These are phyloP conservation scores for Cucumis hystrix DNA, from an alignment of 306 rosid genomes.

Conservation along the genomic window DNA sequence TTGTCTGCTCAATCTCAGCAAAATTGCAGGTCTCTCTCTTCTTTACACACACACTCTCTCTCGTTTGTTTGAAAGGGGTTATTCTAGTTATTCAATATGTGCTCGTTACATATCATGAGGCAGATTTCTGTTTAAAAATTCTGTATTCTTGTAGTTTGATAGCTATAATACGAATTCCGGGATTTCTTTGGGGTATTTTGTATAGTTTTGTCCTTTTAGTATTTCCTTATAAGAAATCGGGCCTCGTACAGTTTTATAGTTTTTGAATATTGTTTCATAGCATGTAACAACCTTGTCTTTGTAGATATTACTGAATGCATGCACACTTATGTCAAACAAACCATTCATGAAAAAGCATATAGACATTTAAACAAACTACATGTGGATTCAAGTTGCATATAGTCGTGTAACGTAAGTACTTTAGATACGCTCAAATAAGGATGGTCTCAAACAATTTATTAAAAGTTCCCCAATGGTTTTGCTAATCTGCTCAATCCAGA, in stretches of 20 bases:
- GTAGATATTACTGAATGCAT: not conserved
- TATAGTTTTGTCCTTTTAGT: not conserved
- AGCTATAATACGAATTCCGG: not conserved
- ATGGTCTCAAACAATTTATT: not conserved
- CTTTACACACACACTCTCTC: not conserved
- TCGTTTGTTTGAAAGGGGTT: no score
- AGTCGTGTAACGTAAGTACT: not conserved
- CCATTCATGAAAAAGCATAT: not conserved
- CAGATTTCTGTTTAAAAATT: not conserved
- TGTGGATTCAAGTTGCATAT: not conserved
- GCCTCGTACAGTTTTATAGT: not conserved
- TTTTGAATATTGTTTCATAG: not conserved
- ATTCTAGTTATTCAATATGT: not conserved
- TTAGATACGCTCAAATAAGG: not conserved
- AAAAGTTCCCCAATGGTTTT: not conserved
- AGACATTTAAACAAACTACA: not conserved
- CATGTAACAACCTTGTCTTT: not conserved
- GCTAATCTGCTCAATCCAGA: not conserved
- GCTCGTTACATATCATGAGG: not conserved
- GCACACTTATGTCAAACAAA: not conserved
- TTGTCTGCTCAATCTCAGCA: constrained; percentile 64
- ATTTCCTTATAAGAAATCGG: not conserved
- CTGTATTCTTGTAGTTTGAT: not conserved
- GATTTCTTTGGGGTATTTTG: not conserved
- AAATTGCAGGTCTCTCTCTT: constrained; percentile 44